Conservation (phyloP, 768 basidiomycete genomes). For the Kwoniella dendrophila region DNA sequence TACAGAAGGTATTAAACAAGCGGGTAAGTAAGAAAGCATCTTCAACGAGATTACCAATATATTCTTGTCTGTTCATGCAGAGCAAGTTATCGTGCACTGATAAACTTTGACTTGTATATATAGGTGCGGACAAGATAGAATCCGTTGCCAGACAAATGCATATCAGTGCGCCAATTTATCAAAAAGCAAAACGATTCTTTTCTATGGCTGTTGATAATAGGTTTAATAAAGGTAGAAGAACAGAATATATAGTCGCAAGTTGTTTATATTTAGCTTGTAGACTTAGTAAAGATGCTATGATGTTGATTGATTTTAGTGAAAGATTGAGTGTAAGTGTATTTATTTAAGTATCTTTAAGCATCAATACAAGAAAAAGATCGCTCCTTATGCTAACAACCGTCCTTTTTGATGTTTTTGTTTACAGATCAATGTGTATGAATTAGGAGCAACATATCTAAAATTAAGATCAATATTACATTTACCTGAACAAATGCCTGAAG, state of each 20-base stretch:
- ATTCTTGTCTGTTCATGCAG: constrained; percentile 5
- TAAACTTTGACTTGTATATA: background rate
- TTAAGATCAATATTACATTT: constrained; percentile 69
- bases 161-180: constrained; percentile 62
- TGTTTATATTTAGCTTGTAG: constrained; percentile 93
- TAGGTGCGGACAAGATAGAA: constrained; percentile 81
- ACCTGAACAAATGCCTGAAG: constrained; percentile 65
- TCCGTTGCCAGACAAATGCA: constrained; percentile 65
- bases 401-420: background rate
- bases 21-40: constrained; percentile 30
- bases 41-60: background rate
- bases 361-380: too few relatives aligned
- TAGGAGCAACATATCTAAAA: constrained; percentile 93
- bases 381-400: too few relatives aligned
- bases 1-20: constrained; percentile 38
- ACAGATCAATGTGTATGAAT: constrained; percentile 95
- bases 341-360: too few relatives aligned
- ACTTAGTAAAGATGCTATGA: constrained; percentile 89
- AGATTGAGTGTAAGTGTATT: constrained; percentile 70
- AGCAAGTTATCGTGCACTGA: background rate
- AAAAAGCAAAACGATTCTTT: constrained; percentile 82
- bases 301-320: constrained; percentile 99
- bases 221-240: constrained; percentile 89
- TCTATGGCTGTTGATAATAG: constrained; percentile 91
- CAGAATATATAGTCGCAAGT: constrained; percentile 89